Percentiles rank a stretch among this genome's conserved stretches.
Evolutionary conservation across 2,329 filamentous ascomycete genomes (phyloP).

Genomic region (Penicillium sclerotigenum): DNA sequence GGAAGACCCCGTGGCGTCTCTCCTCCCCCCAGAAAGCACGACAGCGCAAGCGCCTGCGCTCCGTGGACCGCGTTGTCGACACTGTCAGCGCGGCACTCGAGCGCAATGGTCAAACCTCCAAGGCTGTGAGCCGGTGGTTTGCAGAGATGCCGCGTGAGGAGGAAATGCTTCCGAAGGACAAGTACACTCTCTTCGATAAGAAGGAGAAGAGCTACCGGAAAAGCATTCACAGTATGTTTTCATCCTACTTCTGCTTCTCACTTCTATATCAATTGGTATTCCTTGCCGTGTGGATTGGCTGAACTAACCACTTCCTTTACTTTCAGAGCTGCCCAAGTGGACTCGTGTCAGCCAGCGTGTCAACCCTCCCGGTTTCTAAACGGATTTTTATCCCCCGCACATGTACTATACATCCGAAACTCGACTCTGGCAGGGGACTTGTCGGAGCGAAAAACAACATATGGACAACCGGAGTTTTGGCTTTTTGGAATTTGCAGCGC

Average conservation of each 20-base stretch:
- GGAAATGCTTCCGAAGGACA: constrained; percentile 94
- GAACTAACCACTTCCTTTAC: constrained; percentile 5
- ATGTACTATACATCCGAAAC: constrained; percentile 33
- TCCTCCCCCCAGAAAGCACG: constrained; percentile 87
- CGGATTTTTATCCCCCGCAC: constrained; percentile 7
- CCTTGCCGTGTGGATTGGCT: not conserved
- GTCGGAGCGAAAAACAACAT: constrained; percentile 22
- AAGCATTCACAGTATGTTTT: constrained; percentile 88
- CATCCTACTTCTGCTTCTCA: not conserved
- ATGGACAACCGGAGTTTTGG: constrained; percentile 36
- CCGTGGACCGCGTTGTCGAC: constrained; percentile 82
- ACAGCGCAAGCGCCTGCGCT: constrained; percentile 75
- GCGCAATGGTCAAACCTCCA: constrained; percentile 65
- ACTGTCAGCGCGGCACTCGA: constrained; percentile 75
- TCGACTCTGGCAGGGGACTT: constrained; percentile 7
- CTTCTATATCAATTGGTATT: not conserved
- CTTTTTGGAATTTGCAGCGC: constrained; percentile 27
- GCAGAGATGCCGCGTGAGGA: constrained; percentile 90
- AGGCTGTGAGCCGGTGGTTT: constrained; percentile 87
- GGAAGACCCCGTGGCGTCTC: constrained; percentile 97
- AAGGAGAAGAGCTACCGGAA: constrained; percentile 96
- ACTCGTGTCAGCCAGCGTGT: constrained; percentile 89
- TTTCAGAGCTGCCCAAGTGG: constrained; percentile 79
- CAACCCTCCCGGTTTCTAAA: constrained; percentile 90
- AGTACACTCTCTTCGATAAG: constrained; percentile 96